Percentiles rank a stretch among this genome's conserved stretches.
Evolutionary conservation across 148 eudicot species (phyloP).

Genomic region (Linanthus parryae): DNA sequence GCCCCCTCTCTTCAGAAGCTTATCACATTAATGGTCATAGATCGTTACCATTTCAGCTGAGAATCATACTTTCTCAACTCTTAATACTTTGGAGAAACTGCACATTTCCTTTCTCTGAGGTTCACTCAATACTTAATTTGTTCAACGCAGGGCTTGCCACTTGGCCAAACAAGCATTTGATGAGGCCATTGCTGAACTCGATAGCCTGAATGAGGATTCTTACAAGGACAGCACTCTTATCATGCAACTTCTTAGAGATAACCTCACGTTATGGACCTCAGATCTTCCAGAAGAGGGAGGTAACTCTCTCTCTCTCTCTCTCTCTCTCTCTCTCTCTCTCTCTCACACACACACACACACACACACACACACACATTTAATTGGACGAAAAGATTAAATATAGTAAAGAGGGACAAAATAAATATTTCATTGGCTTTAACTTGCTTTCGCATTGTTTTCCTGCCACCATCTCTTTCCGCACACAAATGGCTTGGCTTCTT

Average conservation of each 20-base stretch:
- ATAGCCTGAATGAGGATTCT: constrained; percentile 27
- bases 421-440: not conserved
- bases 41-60: too few species aligned
- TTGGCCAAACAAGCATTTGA: constrained; percentile 31
- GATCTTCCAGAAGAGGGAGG: constrained; percentile 21
- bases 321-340: not conserved
- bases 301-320: not conserved
- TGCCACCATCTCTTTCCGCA: not conserved
- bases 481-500: not conserved
- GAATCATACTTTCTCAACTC: too few species aligned
- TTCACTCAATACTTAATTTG: not conserved
- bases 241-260: constrained; percentile 21
- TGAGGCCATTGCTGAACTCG: constrained; percentile 25
- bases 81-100: not conserved
- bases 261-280: constrained; percentile 21
- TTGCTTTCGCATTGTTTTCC: not conserved
- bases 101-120: not conserved
- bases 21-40: too few species aligned
- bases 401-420: not conserved
- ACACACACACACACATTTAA: not conserved
- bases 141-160: constrained; percentile 18
- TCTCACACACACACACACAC: not conserved
- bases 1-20: too few species aligned
- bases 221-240: constrained; percentile 34
- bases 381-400: not conserved